A percentile compares a stretch with the other conserved stretches of the same genome.
phyloP scores from a whole-genome alignment of 768 basidiomycete genomes.

The Pleurotus djamor region DNA sequence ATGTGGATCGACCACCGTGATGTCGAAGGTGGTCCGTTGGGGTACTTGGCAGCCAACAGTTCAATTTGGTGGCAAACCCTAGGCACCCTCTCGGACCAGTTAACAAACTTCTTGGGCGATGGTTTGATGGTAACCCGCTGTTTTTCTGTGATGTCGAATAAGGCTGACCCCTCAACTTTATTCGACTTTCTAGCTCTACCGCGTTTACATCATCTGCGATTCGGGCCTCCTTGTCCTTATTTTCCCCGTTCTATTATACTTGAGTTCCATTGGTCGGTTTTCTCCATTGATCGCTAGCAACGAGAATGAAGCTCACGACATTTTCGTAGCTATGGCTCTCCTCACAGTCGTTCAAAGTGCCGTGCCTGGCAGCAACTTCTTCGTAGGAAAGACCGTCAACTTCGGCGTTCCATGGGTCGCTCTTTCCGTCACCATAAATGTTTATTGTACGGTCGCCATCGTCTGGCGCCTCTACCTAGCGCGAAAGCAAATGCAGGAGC shows the following conservation, averaged over 20 bases:
- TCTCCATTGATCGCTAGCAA: neutral
- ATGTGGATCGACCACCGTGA: constrained; percentile 28
- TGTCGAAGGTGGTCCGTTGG: constrained; percentile 27
- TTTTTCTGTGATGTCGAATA: neutral
- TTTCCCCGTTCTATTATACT: constrained; percentile 16
- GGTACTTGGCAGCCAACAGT: constrained; percentile 20
- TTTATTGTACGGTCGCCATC: constrained; percentile 25
- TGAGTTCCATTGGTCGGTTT: constrained; percentile 12
- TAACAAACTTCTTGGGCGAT: constrained; percentile 28
- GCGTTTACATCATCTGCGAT: constrained; percentile 28
- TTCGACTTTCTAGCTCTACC: constrained; percentile 25
- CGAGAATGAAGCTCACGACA: neutral
- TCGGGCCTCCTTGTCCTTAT: constrained; percentile 7
- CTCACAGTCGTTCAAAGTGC: constrained; percentile 22
- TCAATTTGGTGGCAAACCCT: constrained; percentile 28
- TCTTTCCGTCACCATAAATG: constrained; percentile 22
- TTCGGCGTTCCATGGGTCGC: constrained; percentile 24
- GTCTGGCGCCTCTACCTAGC: constrained; percentile 21
- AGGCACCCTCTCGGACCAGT: constrained; percentile 20
- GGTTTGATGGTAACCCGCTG: constrained; percentile 27
- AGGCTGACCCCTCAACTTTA: neutral
- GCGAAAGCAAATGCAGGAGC: constrained; percentile 10
- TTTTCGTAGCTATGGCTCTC: constrained; percentile 20
- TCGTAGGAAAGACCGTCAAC: constrained; percentile 19
- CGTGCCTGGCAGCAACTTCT: constrained; percentile 21